Evolutionary conservation across 129 eudicot species (phyloP), one percentile per base, ranked within the genome.

Genomic region (Flaveria linearis): DNA sequence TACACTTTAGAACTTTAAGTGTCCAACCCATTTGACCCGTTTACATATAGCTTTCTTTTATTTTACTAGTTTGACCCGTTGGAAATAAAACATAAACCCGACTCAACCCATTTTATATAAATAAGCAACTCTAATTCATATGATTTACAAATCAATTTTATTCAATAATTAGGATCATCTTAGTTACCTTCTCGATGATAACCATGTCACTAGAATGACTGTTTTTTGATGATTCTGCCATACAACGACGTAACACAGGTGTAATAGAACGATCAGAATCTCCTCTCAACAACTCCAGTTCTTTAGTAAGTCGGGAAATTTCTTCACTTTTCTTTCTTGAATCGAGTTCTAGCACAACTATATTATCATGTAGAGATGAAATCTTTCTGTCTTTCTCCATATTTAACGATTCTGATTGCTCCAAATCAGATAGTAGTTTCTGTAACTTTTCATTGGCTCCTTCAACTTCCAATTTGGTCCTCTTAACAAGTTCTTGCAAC

Each of bases 281-380:
- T 3, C 69, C 81, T 66, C 65, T 76, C 46, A 82, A 73, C 71
- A 55, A 55, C 77, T 86, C 85, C 68, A 80, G 33, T 82, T 86
- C 86, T 74, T 73, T 82, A 11, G 74, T 53, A 57, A 90, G 89
- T 76, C 77, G 80, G 8, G 85, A 71, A 18, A 88, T 86, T 65
- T 90, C 89, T 68, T 81, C 85, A 78, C 75, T 82, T 85, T 90
- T 90, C 57, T 72, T 76, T 42, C 62, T 73, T 17, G 87, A 83
- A 3, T 85, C 86, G 4, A 72, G 72, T 72, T 90, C 86, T 74
- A 87, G 50, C 58, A 77, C 69, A 46, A 76, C 80, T 16, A 88
- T 7, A 52, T 82, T 72, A 46, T 64, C 78, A 71, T 69, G 82
- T 69, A 90, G 79, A 56, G 71, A n/a, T 77, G 78, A 77, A 69